Evolutionary conservation across 2,329 filamentous ascomycete genomes (phyloP), one percentile per base, ranked within the genome.

Genomic region (Calonectria multiphialidica): DNA sequence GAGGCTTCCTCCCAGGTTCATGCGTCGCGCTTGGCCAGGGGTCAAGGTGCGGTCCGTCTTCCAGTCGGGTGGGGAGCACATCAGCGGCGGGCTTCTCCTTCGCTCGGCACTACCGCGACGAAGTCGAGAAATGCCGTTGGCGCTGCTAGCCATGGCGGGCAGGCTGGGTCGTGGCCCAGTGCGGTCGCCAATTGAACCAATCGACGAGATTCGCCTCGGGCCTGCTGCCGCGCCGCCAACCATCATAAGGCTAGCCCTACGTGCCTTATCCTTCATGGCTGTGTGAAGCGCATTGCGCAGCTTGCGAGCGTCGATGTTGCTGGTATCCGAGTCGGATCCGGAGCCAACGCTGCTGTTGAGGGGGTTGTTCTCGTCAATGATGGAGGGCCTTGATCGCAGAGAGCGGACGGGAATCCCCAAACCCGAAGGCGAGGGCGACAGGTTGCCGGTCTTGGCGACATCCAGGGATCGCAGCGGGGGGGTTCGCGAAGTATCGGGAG

Each of bases 101-200:
- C 88, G 84, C 80, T 90, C 88, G 2, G 85, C 80, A 72, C 87
- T 89, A 72, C 85, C 85, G 45, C 89, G 84, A 47, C 89, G 84
- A 66, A 89, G 84, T 50, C 89, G 85, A 47, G 88, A 90, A 76
- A 91, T 89, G 50, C 89, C 90, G 78, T 90, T 90, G 8, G 87
- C 84, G 75, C 82, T 85, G 76, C 88, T 89, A 8, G 89, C 84
- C 47, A 87, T 80, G 16, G 84, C 84, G 30, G 86, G 81, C 79
- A 88, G 84, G 78, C 80, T 82, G 68, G 81, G 78, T 72, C 80
- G 80, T 66, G 79, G 75, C 8, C 77, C 78, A 1, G 61, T 25
- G 7, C 81, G 76, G 7, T 81, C 80, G 47, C 80, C 74, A 23
- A 76, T 75, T 9, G 84, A 83, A 15, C 87, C 84, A 64, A 87